These are phyloP conservation scores for Diplodia sapinea DNA, from an alignment of 2,329 filamentous ascomycete genomes.

Conservation along the genomic window DNA sequence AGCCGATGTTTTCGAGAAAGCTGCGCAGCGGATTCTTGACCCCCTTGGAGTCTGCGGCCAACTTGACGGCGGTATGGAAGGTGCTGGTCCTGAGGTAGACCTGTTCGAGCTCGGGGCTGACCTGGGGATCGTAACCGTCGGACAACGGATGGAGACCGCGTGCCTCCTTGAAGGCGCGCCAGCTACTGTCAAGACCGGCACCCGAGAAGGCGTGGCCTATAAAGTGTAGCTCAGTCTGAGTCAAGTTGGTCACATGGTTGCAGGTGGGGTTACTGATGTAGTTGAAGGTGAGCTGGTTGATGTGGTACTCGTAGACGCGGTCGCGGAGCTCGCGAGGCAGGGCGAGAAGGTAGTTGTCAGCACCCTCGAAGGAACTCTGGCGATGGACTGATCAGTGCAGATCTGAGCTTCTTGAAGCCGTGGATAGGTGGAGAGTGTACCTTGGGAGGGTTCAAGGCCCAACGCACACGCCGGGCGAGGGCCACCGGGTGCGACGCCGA, in stretches of 20 bases:
- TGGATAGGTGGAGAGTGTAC: neutral
- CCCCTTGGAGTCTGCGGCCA: neutral
- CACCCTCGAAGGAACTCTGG: neutral
- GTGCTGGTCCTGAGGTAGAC: neutral
- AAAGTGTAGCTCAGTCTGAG: neutral
- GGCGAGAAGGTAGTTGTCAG: neutral
- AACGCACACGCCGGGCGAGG: neutral
- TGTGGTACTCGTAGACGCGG: neutral
- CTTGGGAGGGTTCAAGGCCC: neutral
- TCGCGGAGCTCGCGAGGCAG: slow-evolving; percentile 11
- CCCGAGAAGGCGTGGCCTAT: neutral
- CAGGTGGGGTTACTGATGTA: neutral
- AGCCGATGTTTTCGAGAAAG: neutral
- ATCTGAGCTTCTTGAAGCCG: neutral
- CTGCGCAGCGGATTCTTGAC: neutral
- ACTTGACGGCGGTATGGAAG: neutral
- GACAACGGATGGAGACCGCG: neutral
- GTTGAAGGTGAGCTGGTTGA: neutral
- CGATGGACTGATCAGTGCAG: neutral
- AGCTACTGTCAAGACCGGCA: neutral
- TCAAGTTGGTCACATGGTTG: neutral
- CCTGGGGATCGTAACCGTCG: neutral
- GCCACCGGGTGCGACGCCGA: no score
- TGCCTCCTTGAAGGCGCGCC: neutral
- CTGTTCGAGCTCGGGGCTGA: slow-evolving; percentile 3